These are phyloP conservation scores for Diplodia sapinea DNA, from an alignment of 2,329 filamentous ascomycete genomes.

Conservation along the genomic window DNA sequence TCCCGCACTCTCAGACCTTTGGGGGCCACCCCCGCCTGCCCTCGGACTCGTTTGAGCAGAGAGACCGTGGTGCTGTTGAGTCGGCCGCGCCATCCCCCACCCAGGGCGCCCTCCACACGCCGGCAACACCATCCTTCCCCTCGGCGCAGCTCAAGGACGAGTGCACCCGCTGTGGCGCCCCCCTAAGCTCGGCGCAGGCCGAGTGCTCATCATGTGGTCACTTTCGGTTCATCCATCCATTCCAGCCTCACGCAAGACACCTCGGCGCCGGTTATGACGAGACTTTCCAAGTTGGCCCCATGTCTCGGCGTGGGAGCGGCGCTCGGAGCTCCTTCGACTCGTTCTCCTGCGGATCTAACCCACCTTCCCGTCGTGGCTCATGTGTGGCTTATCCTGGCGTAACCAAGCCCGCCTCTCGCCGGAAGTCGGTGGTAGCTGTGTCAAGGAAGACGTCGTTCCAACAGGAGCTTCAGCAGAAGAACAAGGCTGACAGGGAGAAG, in stretches of 20 bases:
- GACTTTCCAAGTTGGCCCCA: conserved; percentile 8
- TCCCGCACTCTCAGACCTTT: conserved; percentile 7
- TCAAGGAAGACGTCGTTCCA: conserved; percentile 3
- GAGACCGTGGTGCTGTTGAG: not conserved
- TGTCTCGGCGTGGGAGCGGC: conserved; percentile 29
- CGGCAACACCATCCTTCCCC: conserved; percentile 19
- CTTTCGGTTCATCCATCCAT: conserved; percentile 25
- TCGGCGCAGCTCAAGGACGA: conserved; percentile 22
- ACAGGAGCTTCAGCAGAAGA: conserved; percentile 15
- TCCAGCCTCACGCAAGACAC: conserved; percentile 20
- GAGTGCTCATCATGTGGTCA: conserved; percentile 25
- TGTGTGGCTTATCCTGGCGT: conserved; percentile 13
- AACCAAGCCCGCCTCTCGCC: conserved; percentile 3
- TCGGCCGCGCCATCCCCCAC: conserved; percentile 14
- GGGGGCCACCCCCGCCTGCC: not conserved
- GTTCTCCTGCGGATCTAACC: conserved; percentile 21
- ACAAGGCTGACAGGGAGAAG: conserved; percentile 27
- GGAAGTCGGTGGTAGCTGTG: not conserved
- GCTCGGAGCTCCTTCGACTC: conserved; percentile 22
- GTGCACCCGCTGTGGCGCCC: conserved; percentile 23
- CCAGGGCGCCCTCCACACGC: conserved; percentile 10
- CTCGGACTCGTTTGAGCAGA: conserved; percentile 28
- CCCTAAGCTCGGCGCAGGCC: conserved; percentile 24
- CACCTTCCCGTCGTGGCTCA: conserved; percentile 24
- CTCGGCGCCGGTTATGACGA: conserved; percentile 24